Base-by-base conservation (phyloP, 306 rosid genomes). In the Biancaea sappan region DNA sequence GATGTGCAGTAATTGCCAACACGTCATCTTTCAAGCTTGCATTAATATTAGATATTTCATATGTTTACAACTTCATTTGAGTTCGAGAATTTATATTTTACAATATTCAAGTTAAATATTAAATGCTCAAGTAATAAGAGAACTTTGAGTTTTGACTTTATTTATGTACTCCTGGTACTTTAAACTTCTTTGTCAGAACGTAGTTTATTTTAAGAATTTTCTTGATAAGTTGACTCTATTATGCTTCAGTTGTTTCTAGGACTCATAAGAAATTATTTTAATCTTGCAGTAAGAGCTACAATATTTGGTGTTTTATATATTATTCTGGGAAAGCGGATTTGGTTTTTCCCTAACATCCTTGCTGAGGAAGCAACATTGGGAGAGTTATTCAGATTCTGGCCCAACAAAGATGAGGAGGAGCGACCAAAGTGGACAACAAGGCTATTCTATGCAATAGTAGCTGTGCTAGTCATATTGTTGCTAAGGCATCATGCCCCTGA, bases 401-500 rank as follows among this genome's bases (percentile, higher is more conserved):
- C 97, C 13, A 78, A 81, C 89, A 90, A 92, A 83, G 98, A 95
- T 80, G 99, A 95, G 84, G 99, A 95, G 87, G 98, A 95, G 79
- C 83, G 75, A 58, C 98, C 98, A 6, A 92, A 89, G 80, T 95
- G 99, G 99, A 92, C 99, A 51, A 86, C 96, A 4, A 80, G 98
- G 82, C 77, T 95, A 74, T 90, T 95, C 88, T 95, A 95, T 85
- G 89, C 99, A 18, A 44, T 84, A 32, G 83, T 79, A 34, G 97
- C 96, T 54, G 89, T 90, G 73, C 84, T 95, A 73, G 79, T 90
- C 86, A 95, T 95, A 74, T 75, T 92, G 58, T 67, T 92, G 72
- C 73, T 95, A 85, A 87, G 98, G 92, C 98, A 95, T 78, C 99
- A 95, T 82, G 98, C 99, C 26, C 99, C 99, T 53, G 97, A 95